Conservation (phyloP, 192 early-diverging fungal species). For the Linnemannia elongata region DNA sequence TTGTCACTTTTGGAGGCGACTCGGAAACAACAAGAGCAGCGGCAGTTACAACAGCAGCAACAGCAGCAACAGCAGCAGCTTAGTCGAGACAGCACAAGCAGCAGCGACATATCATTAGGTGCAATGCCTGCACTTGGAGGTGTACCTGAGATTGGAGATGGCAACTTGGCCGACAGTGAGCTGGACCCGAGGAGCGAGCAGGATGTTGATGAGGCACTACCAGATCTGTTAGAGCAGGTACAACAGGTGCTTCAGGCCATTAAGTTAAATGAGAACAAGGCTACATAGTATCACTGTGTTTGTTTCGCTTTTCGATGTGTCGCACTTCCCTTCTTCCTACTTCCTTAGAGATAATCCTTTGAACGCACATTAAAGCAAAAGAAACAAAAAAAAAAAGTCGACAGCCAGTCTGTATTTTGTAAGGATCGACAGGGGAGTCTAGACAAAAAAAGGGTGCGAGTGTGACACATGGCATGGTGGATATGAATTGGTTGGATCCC, state of each 20-base stretch:
- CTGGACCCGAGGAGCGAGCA: conserved; percentile 31
- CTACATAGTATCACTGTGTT: background rate
- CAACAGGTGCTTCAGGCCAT: conserved; percentile 47
- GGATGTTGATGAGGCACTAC: conserved; percentile 37
- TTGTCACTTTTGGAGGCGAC: conserved; percentile 43
- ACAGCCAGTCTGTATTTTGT: background rate
- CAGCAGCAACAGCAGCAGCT: conserved; percentile 20
- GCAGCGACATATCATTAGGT: background rate
- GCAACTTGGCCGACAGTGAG: conserved; percentile 49
- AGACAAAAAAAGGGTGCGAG: background rate
- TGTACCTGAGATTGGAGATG: conserved; percentile 37
- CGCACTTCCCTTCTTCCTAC: background rate
- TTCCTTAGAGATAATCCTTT: background rate
- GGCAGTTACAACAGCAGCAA: conserved; percentile 17
- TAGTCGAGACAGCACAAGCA: background rate
- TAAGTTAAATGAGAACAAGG: conserved; percentile 47
- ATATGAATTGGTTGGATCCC: background rate
- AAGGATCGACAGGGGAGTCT: background rate
- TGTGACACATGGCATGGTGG: background rate
- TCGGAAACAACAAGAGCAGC: conserved; percentile 25
- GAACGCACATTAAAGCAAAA: background rate
- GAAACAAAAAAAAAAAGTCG: background rate
- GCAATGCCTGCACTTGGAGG: background rate
- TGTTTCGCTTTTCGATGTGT: background rate
- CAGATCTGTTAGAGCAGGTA: conserved; percentile 48